Conservation (phyloP, 768 basidiomycete species). For the Lentinus brumalis region DNA sequence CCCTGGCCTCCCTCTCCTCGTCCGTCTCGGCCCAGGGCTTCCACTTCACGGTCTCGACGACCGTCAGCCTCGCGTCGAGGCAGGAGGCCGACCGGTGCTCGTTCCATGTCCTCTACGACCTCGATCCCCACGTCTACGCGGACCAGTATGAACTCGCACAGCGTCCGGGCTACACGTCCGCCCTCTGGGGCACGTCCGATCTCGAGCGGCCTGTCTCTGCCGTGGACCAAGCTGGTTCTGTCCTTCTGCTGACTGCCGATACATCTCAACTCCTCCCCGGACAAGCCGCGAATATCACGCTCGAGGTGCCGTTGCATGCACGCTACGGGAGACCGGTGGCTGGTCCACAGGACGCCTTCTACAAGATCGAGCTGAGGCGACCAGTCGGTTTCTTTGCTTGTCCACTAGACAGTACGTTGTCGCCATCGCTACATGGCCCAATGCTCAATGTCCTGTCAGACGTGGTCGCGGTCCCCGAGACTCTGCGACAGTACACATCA, state of each 20-base stretch:
- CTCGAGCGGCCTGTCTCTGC: conserved; percentile 47
- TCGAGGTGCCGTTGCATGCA: conserved; percentile 46
- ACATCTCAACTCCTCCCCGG: not conserved
- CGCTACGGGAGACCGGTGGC: conserved; percentile 40
- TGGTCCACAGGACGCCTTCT: conserved; percentile 14
- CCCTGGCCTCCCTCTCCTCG: conserved; percentile 18
- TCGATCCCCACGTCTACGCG: conserved; percentile 44
- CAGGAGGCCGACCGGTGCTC: conserved; percentile 17
- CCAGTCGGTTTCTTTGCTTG: conserved; percentile 39
- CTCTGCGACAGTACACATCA: conserved; percentile 8
- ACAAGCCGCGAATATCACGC: conserved; percentile 4
- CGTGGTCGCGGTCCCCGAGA: not conserved
- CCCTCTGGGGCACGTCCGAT: conserved; percentile 40
- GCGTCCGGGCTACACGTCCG: conserved; percentile 31
- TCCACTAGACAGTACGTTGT: conserved; percentile 16
- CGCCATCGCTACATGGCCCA: not conserved
- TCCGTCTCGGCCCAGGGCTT: conserved; percentile 25
- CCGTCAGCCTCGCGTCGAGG: not conserved
- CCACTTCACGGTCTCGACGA: conserved; percentile 26
- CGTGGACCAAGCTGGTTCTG: conserved; percentile 28
- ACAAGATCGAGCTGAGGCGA: conserved; percentile 26
- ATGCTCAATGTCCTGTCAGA: not conserved
- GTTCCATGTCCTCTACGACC: conserved; percentile 36
- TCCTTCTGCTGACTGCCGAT: conserved; percentile 35
- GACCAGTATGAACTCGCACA: conserved; percentile 47